Percentiles rank a stretch among this genome's conserved stretches.
phyloP scores from a whole-genome alignment of 2,329 filamentous ascomycete species.

The Fusarium sp. region DNA sequence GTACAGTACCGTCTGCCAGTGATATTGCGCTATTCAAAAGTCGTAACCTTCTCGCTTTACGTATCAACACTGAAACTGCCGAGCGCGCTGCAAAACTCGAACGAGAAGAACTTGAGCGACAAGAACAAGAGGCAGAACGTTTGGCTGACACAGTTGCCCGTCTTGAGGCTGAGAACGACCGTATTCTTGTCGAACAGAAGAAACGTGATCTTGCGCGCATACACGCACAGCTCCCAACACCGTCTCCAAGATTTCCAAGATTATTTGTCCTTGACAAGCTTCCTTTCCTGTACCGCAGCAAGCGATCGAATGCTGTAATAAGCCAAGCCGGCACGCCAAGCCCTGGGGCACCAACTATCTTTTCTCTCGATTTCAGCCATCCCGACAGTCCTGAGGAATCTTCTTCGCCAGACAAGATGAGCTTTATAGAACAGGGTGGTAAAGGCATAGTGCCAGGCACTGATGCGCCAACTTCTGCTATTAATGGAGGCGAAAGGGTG shows the following conservation, averaged over 20 bases:
- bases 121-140: slow-evolving; percentile 44
- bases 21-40: slow-evolving; percentile 40
- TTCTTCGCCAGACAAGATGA: slow-evolving; percentile 48
- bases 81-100: slow-evolving; percentile 37
- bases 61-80: slow-evolving; percentile 35
- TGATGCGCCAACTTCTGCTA: slow-evolving; percentile 83
- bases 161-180: slow-evolving; percentile 60
- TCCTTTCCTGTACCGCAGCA: slow-evolving; percentile 56
- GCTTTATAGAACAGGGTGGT: slow-evolving; percentile 58
- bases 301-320: slow-evolving; percentile 52
- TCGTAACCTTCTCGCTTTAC: slow-evolving; percentile 40
- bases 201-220: slow-evolving; percentile 60
- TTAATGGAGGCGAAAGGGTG: slow-evolving; percentile 82
- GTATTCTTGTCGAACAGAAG: slow-evolving; percentile 62
- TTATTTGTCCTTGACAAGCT: slow-evolving; percentile 62
- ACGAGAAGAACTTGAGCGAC: slow-evolving; percentile 30
- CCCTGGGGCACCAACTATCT: slow-evolving; percentile 50
- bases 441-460: slow-evolving; percentile 63
- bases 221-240: slow-evolving; percentile 55
- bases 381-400: slow-evolving; percentile 50
- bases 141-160: slow-evolving; percentile 56
- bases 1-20: slow-evolving; percentile 33
- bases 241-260: slow-evolving; percentile 47
- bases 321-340: slow-evolving; percentile 51
- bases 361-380: slow-evolving; percentile 51